These are phyloP conservation scores for Conringia planisiliqua DNA, from an alignment of 345 rosid genomes.

Conservation along the genomic window DNA sequence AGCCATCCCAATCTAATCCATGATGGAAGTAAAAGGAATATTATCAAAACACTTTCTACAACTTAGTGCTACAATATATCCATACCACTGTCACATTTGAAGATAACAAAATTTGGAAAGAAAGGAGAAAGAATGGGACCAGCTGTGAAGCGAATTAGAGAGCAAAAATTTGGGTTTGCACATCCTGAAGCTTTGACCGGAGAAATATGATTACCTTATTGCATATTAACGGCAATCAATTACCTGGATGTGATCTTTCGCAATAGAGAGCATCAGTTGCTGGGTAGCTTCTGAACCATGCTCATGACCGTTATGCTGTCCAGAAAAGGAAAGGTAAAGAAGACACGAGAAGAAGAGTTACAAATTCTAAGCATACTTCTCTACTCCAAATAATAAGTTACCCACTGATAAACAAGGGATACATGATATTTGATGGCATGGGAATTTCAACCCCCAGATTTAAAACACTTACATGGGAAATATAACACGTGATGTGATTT, in stretches of 20 bases:
- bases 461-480: background rate
- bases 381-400: background rate
- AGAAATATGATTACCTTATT: background rate
- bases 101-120: background rate
- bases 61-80: background rate
- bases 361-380: background rate
- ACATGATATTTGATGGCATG: background rate
- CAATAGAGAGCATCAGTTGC: constrained; percentile 66
- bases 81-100: background rate
- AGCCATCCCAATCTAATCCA: constrained; percentile 75
- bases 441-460: background rate
- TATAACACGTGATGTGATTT: background rate
- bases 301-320: constrained; percentile 84
- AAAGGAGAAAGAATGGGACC: background rate
- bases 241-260: constrained; percentile 91
- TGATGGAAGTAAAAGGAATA: background rate
- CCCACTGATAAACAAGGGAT: constrained; percentile 5
- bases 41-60: background rate
- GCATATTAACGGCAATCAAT: background rate
- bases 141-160: background rate
- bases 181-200: background rate
- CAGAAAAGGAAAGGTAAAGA: constrained; percentile 11
- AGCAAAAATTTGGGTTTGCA: background rate
- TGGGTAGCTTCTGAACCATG: constrained; percentile 67
- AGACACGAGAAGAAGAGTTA: constrained; percentile 6